phyloP scores from a whole-genome alignment of 2,329 filamentous ascomycete species.

The Colletotrichum ledebouriae region DNA sequence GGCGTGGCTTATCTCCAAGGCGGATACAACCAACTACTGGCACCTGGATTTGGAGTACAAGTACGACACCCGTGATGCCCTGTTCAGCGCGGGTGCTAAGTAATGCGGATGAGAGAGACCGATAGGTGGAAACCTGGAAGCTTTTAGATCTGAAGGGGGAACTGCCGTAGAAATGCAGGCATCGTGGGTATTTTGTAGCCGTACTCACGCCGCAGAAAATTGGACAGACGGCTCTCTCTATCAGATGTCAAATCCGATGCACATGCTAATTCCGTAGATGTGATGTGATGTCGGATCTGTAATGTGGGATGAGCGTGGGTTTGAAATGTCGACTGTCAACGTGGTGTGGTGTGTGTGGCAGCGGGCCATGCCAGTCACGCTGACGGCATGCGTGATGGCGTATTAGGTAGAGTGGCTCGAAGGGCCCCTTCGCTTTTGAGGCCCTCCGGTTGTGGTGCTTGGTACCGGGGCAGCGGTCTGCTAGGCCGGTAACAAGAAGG shows the following conservation, averaged over 20 bases:
- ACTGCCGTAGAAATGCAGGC: conserved; percentile 11
- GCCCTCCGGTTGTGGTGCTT: conserved; percentile 23
- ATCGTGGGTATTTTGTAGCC: conserved; percentile 3
- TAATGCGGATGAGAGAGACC: conserved; percentile 6
- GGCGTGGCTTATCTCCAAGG: conserved; percentile 81
- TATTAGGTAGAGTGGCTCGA: conserved; percentile 12
- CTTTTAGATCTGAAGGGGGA: conserved; percentile 16
- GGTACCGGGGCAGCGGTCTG: conserved; percentile 28
- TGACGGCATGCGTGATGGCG: conserved; percentile 37
- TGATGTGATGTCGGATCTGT: conserved; percentile 5
- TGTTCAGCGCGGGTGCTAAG: conserved; percentile 66
- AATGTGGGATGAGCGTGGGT: conserved; percentile 20
- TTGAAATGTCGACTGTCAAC: neutral
- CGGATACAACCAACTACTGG: conserved; percentile 66
- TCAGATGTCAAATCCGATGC: conserved; percentile 32
- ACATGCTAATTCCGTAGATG: neutral
- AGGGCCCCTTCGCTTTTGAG: conserved; percentile 22
- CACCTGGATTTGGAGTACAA: conserved; percentile 74
- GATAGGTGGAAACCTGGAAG: conserved; percentile 5
- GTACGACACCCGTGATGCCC: conserved; percentile 72
- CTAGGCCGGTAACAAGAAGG: conserved; percentile 9
- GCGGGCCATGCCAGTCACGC: conserved; percentile 37
- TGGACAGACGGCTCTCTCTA: conserved; percentile 25
- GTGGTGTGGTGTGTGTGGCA: conserved; percentile 19
- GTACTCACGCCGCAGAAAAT: neutral